Evolutionary conservation across 2,329 filamentous ascomycete species (phyloP).

Genomic region (Didymella pomorum): DNA sequence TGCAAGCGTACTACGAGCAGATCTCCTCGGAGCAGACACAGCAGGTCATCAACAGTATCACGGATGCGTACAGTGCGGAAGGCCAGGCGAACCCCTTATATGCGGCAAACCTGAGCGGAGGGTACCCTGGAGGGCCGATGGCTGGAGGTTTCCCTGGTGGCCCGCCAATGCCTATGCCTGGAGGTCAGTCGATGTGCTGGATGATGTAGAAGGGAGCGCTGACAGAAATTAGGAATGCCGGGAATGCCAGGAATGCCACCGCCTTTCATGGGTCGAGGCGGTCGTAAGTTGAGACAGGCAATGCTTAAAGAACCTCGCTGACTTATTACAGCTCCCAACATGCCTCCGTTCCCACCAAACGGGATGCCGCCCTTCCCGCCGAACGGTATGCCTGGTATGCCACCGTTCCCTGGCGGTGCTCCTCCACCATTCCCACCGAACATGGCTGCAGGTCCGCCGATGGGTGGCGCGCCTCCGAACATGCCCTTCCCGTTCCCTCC

Average conservation of each 20-base stretch:
- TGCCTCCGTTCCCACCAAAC: slow-evolving; percentile 33
- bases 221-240: slow-evolving; percentile 37
- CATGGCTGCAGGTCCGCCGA: slow-evolving; percentile 11
- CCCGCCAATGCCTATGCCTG: slow-evolving; percentile 23
- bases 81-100: slow-evolving; percentile 92
- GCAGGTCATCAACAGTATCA: slow-evolving; percentile 97
- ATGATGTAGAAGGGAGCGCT: slow-evolving; percentile 12
- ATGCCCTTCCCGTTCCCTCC: slow-evolving; percentile 42
- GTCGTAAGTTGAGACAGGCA: slow-evolving; percentile 38
- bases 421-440: slow-evolving; percentile 47
- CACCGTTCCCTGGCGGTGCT: slow-evolving; percentile 46
- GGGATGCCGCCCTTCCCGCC: slow-evolving; percentile 43
- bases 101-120: slow-evolving; percentile 57
- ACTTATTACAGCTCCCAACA: slow-evolving; percentile 29
- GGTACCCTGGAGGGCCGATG: slow-evolving; percentile 49
- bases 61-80: slow-evolving; percentile 91
- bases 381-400: slow-evolving; percentile 39
- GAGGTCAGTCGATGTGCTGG: slow-evolving; percentile 26
- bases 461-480: not conserved
- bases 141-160: not conserved
- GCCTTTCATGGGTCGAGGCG: slow-evolving; percentile 52
- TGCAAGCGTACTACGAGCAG: slow-evolving; percentile 98
- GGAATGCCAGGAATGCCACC: slow-evolving; percentile 51
- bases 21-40: slow-evolving; percentile 99
- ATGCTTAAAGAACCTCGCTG: not conserved